Conservation (phyloP, 1,284 basidiomycete species). For the Vanrija pseudolonga region DNA sequence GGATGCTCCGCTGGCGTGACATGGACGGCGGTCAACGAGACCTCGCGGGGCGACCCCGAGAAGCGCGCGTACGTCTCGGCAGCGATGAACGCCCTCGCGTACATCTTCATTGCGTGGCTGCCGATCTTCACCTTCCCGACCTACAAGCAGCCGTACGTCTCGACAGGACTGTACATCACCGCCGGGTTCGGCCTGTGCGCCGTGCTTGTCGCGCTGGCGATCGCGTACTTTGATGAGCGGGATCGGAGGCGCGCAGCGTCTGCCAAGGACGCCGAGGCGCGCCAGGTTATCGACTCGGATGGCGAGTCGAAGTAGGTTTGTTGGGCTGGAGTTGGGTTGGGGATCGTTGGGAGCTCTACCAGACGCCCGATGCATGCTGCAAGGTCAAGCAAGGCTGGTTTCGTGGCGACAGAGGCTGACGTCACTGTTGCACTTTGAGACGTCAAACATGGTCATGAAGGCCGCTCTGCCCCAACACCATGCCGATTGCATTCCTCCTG, state of each 20-base stretch:
- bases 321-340: too few relatives aligned
- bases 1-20: constrained; percentile 17
- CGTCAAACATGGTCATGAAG: too few relatives aligned
- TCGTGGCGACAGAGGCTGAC: too few relatives aligned
- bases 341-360: too few relatives aligned
- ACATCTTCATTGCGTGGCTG: constrained; percentile 31
- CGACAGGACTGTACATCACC: constrained; percentile 25
- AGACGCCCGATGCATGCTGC: too few relatives aligned
- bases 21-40: constrained; percentile 31
- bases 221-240: constrained; percentile 24
- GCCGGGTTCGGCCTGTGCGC: constrained; percentile 22
- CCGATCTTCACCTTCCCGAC: constrained; percentile 36
- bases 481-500: too few relatives aligned
- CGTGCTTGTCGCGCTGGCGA: constrained; percentile 17
- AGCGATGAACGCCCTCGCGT: constrained; percentile 29
- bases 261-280: neutral
- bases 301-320: too few relatives aligned
- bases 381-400: too few relatives aligned
- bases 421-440: too few relatives aligned
- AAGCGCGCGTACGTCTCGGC: constrained; percentile 30
- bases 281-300: too few relatives aligned
- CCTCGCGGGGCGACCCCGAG: constrained; percentile 27
- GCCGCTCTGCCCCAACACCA: too few relatives aligned
- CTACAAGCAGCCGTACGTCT: constrained; percentile 24
- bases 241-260: constrained; percentile 11